These are phyloP conservation scores for Chlamydomonas sp. DNA, from an alignment of 139 green algal genomes.

Conservation along the genomic window DNA sequence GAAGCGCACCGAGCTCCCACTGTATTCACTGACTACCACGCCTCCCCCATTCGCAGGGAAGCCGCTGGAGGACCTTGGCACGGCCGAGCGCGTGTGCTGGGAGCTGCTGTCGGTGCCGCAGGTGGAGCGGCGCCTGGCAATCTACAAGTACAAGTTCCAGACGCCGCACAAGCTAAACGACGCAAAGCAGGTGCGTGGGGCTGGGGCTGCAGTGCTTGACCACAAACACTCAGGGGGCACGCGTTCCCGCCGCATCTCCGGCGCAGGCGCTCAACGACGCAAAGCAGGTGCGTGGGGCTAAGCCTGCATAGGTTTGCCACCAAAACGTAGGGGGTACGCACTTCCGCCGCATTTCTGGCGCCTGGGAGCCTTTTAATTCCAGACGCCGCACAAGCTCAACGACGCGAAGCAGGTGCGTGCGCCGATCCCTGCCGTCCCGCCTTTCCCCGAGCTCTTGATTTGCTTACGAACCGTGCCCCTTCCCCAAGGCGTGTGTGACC, in stretches of 20 bases:
- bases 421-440: not conserved
- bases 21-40: not conserved
- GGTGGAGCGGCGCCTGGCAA: conserved; percentile 34
- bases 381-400: conserved; percentile 5
- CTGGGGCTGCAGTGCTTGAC: not conserved
- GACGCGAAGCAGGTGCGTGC: conserved; percentile 26
- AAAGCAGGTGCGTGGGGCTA: no score
- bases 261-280: no score
- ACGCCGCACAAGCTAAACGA: conserved; percentile 50
- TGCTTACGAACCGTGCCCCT: not conserved
- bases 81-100: conserved; percentile 44
- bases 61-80: conserved; percentile 37
- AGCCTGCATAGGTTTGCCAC: no score
- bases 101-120: conserved; percentile 49
- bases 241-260: no score
- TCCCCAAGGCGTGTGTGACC: conserved; percentile 6
- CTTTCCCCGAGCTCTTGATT: not conserved
- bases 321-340: no score
- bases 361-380: not conserved
- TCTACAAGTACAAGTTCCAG: conserved; percentile 49
- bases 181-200: not conserved
- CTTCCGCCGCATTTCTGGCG: no score
- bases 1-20: not conserved
- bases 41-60: conserved; percentile 32
- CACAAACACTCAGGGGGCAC: no score